phyloP scores from a whole-genome alignment of 345 rosid species.

The Boechera retrofracta region DNA sequence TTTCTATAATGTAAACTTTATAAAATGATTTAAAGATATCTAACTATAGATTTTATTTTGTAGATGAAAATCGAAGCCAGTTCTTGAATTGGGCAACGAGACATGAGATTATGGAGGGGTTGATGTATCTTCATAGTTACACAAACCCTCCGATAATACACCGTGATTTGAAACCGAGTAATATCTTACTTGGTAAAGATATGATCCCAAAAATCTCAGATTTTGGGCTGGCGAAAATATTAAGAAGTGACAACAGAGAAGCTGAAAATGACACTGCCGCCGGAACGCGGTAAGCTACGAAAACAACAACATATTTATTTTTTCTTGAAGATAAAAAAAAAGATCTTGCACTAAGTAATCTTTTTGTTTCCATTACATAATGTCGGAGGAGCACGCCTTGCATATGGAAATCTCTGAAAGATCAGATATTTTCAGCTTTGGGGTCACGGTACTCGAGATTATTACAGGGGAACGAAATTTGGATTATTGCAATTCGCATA shows the following conservation, averaged over 20 bases:
- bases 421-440: background rate
- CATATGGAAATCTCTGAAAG: background rate
- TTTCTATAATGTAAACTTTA: background rate
- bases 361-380: background rate
- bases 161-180: background rate
- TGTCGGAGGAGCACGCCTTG: background rate
- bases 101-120: background rate
- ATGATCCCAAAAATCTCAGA: slow-evolving; percentile 1
- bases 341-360: background rate
- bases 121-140: background rate
- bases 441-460: background rate
- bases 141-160: background rate
- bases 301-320: background rate
- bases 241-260: background rate
- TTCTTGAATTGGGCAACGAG: background rate
- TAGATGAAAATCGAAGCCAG: background rate
- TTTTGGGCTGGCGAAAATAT: background rate
- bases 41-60: background rate
- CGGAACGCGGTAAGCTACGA: background rate
- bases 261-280: background rate
- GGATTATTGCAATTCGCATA: background rate
- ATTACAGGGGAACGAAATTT: background rate
- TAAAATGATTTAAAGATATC: background rate
- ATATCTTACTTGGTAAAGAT: background rate
- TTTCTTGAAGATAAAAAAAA: background rate